A percentile compares a stretch with the other conserved stretches of the same genome.
phyloP scores from a whole-genome alignment of 148 eudicot genomes.

The Camellia lanceoleosa region DNA sequence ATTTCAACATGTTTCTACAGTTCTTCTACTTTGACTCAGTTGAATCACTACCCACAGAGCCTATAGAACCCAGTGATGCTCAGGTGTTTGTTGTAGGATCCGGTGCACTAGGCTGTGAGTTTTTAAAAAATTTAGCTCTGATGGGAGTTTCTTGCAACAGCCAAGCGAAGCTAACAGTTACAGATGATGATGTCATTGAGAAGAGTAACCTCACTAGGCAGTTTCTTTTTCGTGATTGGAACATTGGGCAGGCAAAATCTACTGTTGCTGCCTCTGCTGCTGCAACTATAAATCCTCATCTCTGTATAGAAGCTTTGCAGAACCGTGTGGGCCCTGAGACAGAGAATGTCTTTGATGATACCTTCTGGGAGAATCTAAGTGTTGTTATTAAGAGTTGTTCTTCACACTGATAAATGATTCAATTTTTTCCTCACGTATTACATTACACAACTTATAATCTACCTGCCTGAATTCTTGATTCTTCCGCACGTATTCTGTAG shows the following conservation, averaged over 20 bases:
- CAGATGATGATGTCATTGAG: constrained; percentile 96
- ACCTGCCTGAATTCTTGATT: not conserved
- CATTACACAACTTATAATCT: not conserved
- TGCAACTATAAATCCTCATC: constrained; percentile 51
- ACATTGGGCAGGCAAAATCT: constrained; percentile 95
- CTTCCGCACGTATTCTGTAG: not conserved
- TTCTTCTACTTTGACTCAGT: constrained; percentile 94
- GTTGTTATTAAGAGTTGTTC: constrained; percentile 34
- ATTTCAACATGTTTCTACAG: constrained; percentile 39
- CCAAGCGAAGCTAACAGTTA: constrained; percentile 71
- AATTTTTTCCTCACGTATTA: not conserved
- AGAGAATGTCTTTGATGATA: constrained; percentile 79
- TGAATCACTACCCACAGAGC: constrained; percentile 82
- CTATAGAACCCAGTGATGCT: constrained; percentile 64
- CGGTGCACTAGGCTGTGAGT: constrained; percentile 95
- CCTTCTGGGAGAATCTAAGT: constrained; percentile 76
- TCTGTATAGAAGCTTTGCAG: constrained; percentile 73
- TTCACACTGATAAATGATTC: not conserved
- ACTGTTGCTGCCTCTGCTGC: constrained; percentile 93
- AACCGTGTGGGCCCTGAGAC: constrained; percentile 92
- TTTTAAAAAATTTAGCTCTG: constrained; percentile 83
- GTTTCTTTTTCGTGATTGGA: constrained; percentile 93
- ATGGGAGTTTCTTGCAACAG: constrained; percentile 86
- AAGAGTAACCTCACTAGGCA: constrained; percentile 94
- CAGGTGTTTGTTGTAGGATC: constrained; percentile 76